Conservation (phyloP, 2,329 filamentous ascomycete genomes). For the Paraconiothyrium sp. region DNA sequence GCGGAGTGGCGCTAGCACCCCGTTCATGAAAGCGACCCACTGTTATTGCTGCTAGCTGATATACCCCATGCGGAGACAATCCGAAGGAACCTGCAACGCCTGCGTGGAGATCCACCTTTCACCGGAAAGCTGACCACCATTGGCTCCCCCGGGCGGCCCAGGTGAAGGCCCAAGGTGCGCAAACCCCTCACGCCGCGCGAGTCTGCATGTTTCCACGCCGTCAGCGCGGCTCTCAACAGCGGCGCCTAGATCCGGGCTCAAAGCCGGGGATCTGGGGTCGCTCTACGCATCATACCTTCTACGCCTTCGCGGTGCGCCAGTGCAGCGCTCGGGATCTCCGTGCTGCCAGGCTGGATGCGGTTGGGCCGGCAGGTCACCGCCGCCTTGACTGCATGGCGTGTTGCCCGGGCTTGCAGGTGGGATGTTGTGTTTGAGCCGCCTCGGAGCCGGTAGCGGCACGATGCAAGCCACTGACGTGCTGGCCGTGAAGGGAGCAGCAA, state of each 20-base stretch:
- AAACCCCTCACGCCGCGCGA: background rate
- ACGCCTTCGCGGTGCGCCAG: background rate
- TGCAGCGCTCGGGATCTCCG: constrained; percentile 3
- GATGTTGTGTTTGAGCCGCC: constrained; percentile 13
- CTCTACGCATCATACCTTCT: background rate
- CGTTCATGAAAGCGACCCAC: constrained; percentile 12
- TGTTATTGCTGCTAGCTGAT: constrained; percentile 9
- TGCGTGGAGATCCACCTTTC: constrained; percentile 1
- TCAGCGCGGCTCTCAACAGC: background rate
- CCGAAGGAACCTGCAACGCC: constrained; percentile 7
- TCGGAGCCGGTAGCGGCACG: background rate
- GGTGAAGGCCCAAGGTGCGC: background rate
- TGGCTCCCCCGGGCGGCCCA: background rate
- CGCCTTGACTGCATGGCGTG: background rate
- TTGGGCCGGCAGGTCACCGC: background rate
- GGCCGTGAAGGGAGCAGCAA: background rate
- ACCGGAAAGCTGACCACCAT: background rate
- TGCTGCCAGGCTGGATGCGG: background rate
- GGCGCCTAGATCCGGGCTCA: background rate
- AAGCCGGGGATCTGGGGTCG: constrained; percentile 1
- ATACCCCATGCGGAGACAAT: constrained; percentile 17
- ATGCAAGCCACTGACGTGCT: constrained; percentile 6
- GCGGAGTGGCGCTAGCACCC: constrained; percentile 9
- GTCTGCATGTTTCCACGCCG: background rate
- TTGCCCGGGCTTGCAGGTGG: background rate